Evolutionary conservation across 495 filamentous ascomycete species (phyloP).

Genomic region (Evernia prunastri): DNA sequence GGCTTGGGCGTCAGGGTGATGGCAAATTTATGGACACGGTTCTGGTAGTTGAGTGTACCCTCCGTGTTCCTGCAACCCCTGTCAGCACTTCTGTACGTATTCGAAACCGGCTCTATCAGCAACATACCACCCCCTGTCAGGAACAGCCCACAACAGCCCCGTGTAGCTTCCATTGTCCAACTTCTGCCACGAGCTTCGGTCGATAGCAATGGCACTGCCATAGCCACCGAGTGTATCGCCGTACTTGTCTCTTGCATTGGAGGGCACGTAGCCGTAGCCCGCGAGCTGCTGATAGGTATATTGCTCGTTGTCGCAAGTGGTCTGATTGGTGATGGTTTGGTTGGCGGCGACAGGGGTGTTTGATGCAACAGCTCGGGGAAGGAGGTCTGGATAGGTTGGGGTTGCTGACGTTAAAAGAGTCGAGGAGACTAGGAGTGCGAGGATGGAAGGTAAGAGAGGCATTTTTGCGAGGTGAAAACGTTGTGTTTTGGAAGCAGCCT

Average conservation of each 20-base stretch:
- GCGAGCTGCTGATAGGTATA: conserved; percentile 65
- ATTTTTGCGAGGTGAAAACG: background rate
- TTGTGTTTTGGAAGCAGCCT: background rate
- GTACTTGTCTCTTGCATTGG: conserved; percentile 59
- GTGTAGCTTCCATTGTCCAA: conserved; percentile 47
- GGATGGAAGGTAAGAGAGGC: conserved; percentile 3
- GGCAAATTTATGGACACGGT: conserved; percentile 65
- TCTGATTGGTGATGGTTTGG: conserved; percentile 40
- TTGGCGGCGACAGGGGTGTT: background rate
- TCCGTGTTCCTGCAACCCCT: conserved; percentile 51
- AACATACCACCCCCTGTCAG: conserved; percentile 65
- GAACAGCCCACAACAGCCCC: conserved; percentile 58
- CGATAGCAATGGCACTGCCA: conserved; percentile 62
- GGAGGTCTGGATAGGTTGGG: background rate
- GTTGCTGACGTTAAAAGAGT: conserved; percentile 10
- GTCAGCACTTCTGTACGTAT: background rate
- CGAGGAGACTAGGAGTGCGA: conserved; percentile 1
- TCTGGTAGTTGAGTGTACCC: conserved; percentile 68
- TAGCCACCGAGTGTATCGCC: conserved; percentile 67
- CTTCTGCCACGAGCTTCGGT: conserved; percentile 57
- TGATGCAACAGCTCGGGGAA: conserved; percentile 2
- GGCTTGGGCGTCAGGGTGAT: conserved; percentile 50
- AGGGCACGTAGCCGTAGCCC: conserved; percentile 60
- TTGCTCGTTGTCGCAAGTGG: conserved; percentile 55
- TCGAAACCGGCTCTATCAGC: background rate